Percentiles rank a stretch among this genome's conserved stretches.
These are phyloP conservation scores for Allium fistulosum DNA, from an alignment of 106 monocot genomes.

Conservation along the genomic window DNA sequence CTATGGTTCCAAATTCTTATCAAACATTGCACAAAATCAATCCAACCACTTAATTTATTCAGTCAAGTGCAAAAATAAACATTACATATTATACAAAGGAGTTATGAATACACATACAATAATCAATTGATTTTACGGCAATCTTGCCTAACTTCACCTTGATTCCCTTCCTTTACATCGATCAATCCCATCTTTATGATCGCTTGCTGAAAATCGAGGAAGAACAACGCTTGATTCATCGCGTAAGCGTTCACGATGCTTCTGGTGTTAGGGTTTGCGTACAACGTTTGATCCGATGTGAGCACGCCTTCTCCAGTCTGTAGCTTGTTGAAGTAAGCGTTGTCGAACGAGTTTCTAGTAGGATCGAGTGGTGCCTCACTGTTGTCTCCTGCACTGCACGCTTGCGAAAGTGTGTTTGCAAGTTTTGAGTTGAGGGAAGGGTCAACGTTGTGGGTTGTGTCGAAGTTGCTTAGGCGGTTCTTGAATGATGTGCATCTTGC, in stretches of 20 bases:
- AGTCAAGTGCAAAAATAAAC: too few species aligned
- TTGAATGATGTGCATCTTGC: slow-evolving; percentile 69
- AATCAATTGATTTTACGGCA: slow-evolving; percentile 60
- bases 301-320: slow-evolving; percentile 38
- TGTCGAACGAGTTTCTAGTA: slow-evolving; percentile 54
- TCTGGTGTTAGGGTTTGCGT: slow-evolving; percentile 24
- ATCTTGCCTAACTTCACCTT: slow-evolving; percentile 50
- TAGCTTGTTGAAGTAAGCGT: slow-evolving; percentile 40
- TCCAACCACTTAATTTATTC: too few species aligned
- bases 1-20: too few species aligned
- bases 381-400: slow-evolving; percentile 46
- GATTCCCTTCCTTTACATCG: slow-evolving; percentile 47
- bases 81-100: too few species aligned
- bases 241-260: slow-evolving; percentile 43
- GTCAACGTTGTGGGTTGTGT: slow-evolving; percentile 35
- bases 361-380: slow-evolving; percentile 36
- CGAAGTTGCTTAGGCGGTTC: slow-evolving; percentile 37
- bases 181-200: slow-evolving; percentile 80
- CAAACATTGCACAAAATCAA: too few species aligned
- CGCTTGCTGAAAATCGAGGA: slow-evolving; percentile 51
- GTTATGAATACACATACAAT: too few species aligned
- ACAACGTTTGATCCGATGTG: slow-evolving; percentile 60
- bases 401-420: slow-evolving; percentile 9
- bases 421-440: slow-evolving; percentile 36
- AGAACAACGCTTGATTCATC: slow-evolving; percentile 57